Base-by-base conservation (phyloP, 2,329 filamentous ascomycete species). In the Triangularia verruculosa region DNA sequence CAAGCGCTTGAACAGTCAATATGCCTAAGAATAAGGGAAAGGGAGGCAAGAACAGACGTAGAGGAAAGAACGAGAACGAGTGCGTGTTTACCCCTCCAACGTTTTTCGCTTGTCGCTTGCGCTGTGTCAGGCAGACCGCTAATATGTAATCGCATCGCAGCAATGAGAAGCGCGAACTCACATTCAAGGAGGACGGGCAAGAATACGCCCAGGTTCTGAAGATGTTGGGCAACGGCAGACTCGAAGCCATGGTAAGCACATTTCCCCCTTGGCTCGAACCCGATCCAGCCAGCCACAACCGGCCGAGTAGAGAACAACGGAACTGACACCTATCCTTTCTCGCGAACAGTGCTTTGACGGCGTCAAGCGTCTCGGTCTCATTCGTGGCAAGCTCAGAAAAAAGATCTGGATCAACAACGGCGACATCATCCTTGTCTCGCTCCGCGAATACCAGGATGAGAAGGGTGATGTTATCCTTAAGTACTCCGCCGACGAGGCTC, bases 321-420 rank as follows among this genome's bases (percentile, higher is more conserved):
- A 61, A 65, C 64, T 43, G 30, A 60, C 64, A 57, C 58, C 60
- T 9, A 39, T 15, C 3, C 6, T 28, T 56, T 30, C 27, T 47
- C 17, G 32, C 13, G n/a, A n/a, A n/a, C 76, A 93, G 72, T 98
- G 94, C 83, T 99, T 99, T 79, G 95, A 98, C 77, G 94, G 94
- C 76, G 88, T 90, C 70, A 93, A 93, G 78, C 89, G 92, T 66
- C 86, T 79, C 47, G 91, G 89, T 67, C 76, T 77, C 66, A 79
- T 78, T 67, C 92, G 94, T 69, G 94, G 94, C 81, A 98, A 99
- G 82, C 91, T 99, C 74, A 89, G 95, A 74, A 99, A 99, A 87
- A 99, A 99, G 87, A 95, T 98, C 79, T 97, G 93, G 93, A 97
- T 97, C 86, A 97, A 97, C 85, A 93, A 97, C 82, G 93, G 93